Evolutionary conservation across 371 early-diverging fungal genomes (phyloP), one percentile per base, ranked within the genome.

Genomic region (Apophysomyces variabilis): DNA sequence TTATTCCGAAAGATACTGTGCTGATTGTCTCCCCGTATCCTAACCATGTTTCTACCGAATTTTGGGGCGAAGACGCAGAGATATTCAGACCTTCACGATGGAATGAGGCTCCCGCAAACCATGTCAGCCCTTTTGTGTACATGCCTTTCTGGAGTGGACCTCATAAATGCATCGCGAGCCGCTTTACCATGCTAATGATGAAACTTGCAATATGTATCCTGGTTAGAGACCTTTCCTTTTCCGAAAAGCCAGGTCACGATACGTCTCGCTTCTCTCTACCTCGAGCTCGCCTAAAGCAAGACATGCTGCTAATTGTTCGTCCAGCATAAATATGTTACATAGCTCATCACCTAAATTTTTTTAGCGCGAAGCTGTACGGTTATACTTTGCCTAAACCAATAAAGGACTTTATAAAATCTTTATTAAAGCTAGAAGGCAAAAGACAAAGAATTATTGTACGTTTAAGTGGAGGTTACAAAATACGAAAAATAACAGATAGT

Each of bases 31-130:
- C 73, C 1, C 72, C 78, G 0, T 79, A 79, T 35, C 74, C 73
- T 4, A 77, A 71, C 14, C 88, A 88, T 44, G 79, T 78, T 57
- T 74, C 73, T 57, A 74, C 65, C 60, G 69, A 75, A 11, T 72
- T 79, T 60, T 91, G 90, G 91, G 91, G 91, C 5, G 82, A 81
- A 9, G 88, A 91, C 67, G 87, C 80, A 4, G 76, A 86, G 57
- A 78, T 79, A 37, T 91, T 89, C 66, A 75, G 80, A 6, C 91
- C 91, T n/a, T 81, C 78, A 11, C 78, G 91, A 32, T 91, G 91
- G 90, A 63, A 75, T 0, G 67, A 74, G 35, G 56, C 57, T 35
- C 63, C 68, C 11, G 78, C 75, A 16, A 60, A 67, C n/a, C 56
- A 63, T 13, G 45, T 72, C 4, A 71, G 73, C 13, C 75, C 80